Evolutionary conservation across 2,329 filamentous ascomycete genomes (phyloP).

Genomic region (Aspergillus hiratsukae): DNA sequence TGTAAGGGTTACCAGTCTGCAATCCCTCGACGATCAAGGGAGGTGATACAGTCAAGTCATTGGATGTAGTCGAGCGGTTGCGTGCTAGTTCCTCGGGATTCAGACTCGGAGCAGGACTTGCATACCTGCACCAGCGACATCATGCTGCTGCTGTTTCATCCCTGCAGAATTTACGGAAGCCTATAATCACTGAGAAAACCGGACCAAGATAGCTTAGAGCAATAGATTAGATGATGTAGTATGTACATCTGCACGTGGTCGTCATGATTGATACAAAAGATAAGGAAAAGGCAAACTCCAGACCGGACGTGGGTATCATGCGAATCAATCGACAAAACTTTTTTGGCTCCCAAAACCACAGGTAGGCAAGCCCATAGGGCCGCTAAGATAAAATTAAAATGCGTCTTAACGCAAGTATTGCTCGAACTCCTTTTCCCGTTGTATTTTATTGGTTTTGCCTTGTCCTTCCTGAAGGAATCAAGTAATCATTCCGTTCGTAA

Average conservation of each 20-base stretch:
- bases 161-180: neutral
- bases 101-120: neutral
- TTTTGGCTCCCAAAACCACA: neutral
- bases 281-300: constrained; percentile 2
- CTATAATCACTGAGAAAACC: neutral
- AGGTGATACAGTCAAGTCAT: too few species aligned
- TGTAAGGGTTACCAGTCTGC: neutral
- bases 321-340: neutral
- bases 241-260: neutral
- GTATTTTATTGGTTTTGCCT: neutral
- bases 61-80: neutral
- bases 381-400: neutral
- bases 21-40: neutral
- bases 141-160: neutral
- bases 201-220: neutral
- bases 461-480: neutral
- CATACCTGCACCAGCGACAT: neutral
- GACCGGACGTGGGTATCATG: neutral
- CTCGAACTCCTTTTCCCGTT: neutral
- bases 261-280: neutral
- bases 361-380: neutral
- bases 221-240: neutral
- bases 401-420: neutral
- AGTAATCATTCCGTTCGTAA: constrained; percentile 12
- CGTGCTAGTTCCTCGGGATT: too few species aligned